Conservation (phyloP, 805 yeast species). For the Sugiyamaella boreocaroliniensis region DNA sequence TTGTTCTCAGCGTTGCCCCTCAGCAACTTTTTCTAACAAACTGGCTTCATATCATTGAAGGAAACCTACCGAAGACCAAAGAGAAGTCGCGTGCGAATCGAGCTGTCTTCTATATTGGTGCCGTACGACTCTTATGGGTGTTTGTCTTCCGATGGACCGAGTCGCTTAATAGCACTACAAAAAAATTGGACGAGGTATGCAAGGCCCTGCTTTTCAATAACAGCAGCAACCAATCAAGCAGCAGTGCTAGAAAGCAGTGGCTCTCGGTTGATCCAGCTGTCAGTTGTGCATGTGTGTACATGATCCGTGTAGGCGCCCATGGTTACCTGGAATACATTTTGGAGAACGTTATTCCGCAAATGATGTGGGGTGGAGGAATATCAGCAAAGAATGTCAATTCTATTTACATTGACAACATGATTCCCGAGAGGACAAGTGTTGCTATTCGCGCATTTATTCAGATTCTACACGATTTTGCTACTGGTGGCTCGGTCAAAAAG, state of each 20-base stretch:
- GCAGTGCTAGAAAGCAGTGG: conserved; percentile 60
- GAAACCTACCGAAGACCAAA: conserved; percentile 52
- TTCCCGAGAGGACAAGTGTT: conserved; percentile 64
- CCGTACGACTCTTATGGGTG: conserved; percentile 81
- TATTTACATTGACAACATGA: conserved; percentile 47
- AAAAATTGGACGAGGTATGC: conserved; percentile 62
- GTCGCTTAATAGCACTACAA: conserved; percentile 78
- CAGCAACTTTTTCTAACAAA: conserved; percentile 59
- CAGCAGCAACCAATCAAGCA: conserved; percentile 24
- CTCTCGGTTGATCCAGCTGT: conserved; percentile 46
- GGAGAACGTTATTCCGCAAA: conserved; percentile 68
- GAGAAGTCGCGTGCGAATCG: conserved; percentile 43
- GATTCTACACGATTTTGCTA: conserved; percentile 49
- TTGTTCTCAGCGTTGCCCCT: conserved; percentile 76
- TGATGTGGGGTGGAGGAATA: conserved; percentile 35
- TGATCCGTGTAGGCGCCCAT: conserved; percentile 71
- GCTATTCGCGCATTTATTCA: conserved; percentile 65
- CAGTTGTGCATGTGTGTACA: conserved; percentile 43
- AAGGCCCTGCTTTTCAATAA: conserved; percentile 42
- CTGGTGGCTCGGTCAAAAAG: conserved; percentile 38
- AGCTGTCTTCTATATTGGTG: conserved; percentile 53
- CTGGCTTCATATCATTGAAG: conserved; percentile 69
- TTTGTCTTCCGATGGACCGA: conserved; percentile 82
- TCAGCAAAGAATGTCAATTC: conserved; percentile 38
- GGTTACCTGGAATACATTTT: conserved; percentile 71